Conservation (phyloP, 2,329 filamentous ascomycete species). For the Claviceps humidiphila region DNA sequence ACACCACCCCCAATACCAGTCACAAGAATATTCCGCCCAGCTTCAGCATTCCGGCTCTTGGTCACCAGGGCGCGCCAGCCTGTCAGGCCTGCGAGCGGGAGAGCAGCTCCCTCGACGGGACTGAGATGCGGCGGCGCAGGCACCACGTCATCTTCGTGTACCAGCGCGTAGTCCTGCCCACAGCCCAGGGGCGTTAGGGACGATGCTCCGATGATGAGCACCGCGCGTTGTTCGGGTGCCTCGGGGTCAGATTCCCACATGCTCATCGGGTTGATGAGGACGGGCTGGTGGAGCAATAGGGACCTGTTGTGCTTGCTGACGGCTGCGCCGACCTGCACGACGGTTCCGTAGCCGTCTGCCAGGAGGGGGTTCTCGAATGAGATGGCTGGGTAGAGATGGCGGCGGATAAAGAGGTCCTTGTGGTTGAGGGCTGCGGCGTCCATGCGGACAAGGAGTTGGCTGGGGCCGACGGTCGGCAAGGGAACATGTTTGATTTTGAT, state of each 20-base stretch:
- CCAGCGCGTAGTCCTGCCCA: constrained; percentile 57
- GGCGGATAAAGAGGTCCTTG: constrained; percentile 86
- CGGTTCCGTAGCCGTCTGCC: constrained; percentile 68
- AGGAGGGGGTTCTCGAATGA: constrained; percentile 68
- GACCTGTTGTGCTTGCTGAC: constrained; percentile 21
- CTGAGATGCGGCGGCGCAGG: constrained; percentile 55
- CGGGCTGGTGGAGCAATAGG: constrained; percentile 47
- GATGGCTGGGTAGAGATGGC: constrained; percentile 78
- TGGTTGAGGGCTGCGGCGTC: constrained; percentile 81
- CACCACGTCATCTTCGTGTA: constrained; percentile 63
- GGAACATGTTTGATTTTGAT: constrained; percentile 48
- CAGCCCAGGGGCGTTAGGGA: constrained; percentile 50
- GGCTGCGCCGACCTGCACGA: constrained; percentile 48
- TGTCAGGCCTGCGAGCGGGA: constrained; percentile 77
- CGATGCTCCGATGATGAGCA: constrained; percentile 58
- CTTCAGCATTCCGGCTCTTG: constrained; percentile 49
- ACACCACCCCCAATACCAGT: constrained; percentile 92
- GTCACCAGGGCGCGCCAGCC: constrained; percentile 76
- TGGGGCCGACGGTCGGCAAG: constrained; percentile 47
- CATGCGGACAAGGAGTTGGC: constrained; percentile 63
- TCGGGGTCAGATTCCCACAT: constrained; percentile 62
- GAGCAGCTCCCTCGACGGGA: constrained; percentile 62
- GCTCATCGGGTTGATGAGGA: constrained; percentile 64
- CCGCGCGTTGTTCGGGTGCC: constrained; percentile 53
- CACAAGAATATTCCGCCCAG: constrained; percentile 64